Conservation (phyloP, 129 eudicot species). For the Centella asiatica region DNA sequence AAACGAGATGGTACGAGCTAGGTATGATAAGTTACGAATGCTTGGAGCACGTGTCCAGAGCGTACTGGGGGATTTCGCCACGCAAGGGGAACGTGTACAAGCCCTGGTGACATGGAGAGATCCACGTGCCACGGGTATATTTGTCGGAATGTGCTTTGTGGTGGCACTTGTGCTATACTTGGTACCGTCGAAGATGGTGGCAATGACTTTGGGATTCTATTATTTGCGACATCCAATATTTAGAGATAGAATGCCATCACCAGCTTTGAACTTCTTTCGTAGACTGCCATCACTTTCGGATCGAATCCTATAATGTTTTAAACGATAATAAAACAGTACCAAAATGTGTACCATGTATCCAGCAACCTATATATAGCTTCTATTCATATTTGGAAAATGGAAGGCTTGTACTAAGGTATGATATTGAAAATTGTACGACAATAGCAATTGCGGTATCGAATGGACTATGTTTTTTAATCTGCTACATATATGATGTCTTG, state of each 20-base stretch:
- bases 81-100: constrained; percentile 84
- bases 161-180: constrained; percentile 74
- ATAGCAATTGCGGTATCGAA: too few relatives aligned
- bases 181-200: constrained; percentile 90
- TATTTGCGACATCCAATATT: constrained; percentile 81
- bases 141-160: constrained; percentile 59
- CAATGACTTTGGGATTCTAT: constrained; percentile 75
- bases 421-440: too few relatives aligned
- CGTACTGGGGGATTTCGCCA: constrained; percentile 68
- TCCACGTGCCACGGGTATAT: constrained; percentile 95
- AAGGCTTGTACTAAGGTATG: too few relatives aligned
- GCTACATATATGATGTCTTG: too few relatives aligned
- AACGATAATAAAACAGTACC: too few relatives aligned
- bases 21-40: constrained; percentile 80
- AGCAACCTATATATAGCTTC: too few relatives aligned
- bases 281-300: constrained; percentile 86
- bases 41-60: constrained; percentile 81
- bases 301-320: constrained; percentile 46
- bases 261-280: constrained; percentile 67
- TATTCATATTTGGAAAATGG: too few relatives aligned
- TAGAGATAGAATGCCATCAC: constrained; percentile 81
- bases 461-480: too few relatives aligned
- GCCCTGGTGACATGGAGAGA: constrained; percentile 90
- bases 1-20: constrained; percentile 55
- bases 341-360: too few relatives aligned